A percentile compares a stretch with the other conserved stretches of the same genome.
These are phyloP conservation scores for Stramenopiles sp. DNA, from an alignment of 352 stramenopile species.

Conservation along the genomic window DNA sequence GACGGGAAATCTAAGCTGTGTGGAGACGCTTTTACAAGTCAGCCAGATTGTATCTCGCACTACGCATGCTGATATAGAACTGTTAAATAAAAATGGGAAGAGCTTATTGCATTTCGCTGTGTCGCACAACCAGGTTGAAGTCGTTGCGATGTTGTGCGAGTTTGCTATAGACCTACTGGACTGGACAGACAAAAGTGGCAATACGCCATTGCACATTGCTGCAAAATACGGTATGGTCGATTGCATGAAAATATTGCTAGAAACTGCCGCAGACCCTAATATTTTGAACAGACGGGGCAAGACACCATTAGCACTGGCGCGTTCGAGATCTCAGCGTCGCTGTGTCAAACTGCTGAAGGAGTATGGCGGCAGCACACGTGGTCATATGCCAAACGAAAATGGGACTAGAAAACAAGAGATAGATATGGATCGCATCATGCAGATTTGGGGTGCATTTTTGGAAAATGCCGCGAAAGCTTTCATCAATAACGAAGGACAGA, in stretches of 20 bases:
- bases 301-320: slow-evolving; percentile 22
- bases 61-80: neutral
- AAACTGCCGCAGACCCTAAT: slow-evolving; percentile 25
- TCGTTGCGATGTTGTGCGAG: slow-evolving; percentile 28
- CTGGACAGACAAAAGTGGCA: slow-evolving; percentile 21
- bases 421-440: neutral
- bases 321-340: neutral
- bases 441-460: neutral
- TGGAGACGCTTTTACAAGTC: neutral
- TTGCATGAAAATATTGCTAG: slow-evolving; percentile 27
- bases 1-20: neutral
- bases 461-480: neutral
- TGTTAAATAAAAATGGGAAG: slow-evolving; percentile 16
- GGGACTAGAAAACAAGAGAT: neutral
- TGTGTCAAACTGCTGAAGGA: neutral
- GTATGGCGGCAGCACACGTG: neutral
- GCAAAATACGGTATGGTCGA: slow-evolving; percentile 20
- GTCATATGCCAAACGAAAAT: neutral
- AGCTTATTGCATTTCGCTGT: slow-evolving; percentile 19
- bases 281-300: slow-evolving; percentile 12
- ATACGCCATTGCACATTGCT: slow-evolving; percentile 28
- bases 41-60: neutral
- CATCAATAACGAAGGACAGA: too few species aligned
- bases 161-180: slow-evolving; percentile 24
- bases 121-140: neutral